Conservation (phyloP, 768 basidiomycete species). For the Leccinum pellstonianum region DNA sequence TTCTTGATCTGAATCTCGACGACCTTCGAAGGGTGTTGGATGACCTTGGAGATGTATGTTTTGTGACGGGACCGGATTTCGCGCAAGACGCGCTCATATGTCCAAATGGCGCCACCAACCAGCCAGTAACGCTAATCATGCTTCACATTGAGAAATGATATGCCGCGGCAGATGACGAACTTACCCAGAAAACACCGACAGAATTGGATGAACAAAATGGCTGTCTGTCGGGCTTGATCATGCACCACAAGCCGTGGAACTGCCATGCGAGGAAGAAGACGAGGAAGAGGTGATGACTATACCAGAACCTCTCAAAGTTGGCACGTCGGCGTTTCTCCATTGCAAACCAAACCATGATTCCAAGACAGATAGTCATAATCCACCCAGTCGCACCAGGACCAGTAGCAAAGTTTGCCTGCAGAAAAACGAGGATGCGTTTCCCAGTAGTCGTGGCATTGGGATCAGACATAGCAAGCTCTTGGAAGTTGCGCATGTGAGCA, state of each 20-base stretch:
- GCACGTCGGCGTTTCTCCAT: slow-evolving; percentile 74
- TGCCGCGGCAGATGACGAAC: slow-evolving; percentile 24
- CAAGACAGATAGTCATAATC: slow-evolving; percentile 78
- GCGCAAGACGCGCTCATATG: slow-evolving; percentile 84
- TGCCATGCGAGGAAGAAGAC: slow-evolving; percentile 95
- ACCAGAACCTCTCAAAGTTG: slow-evolving; percentile 90
- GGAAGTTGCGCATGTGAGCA: slow-evolving; percentile 88
- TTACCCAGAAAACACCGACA: slow-evolving; percentile 94
- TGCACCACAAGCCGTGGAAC: slow-evolving; percentile 94
- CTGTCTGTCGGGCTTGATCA: slow-evolving; percentile 88
- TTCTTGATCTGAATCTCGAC: slow-evolving; percentile 98
- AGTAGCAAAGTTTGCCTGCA: slow-evolving; percentile 75
- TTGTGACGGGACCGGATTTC: slow-evolving; percentile 88
- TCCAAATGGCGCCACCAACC: slow-evolving; percentile 82
- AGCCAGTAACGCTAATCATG: slow-evolving; percentile 79
- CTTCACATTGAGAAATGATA: slow-evolving; percentile 6
- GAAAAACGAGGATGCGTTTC: slow-evolving; percentile 64
- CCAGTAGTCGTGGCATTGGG: slow-evolving; percentile 51
- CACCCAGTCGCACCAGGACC: slow-evolving; percentile 85
- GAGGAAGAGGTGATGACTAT: slow-evolving; percentile 85
- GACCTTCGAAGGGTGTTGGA: slow-evolving; percentile 93
- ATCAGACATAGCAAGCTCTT: slow-evolving; percentile 57
- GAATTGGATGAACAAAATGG: slow-evolving; percentile 83
- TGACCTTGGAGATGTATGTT: slow-evolving; percentile 92
- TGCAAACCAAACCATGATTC: slow-evolving; percentile 82